Percentiles rank a stretch among this genome's conserved stretches.
Evolutionary conservation across 208 protist genomes (phyloP).

Genomic region (Angomonas ambiguus): DNA sequence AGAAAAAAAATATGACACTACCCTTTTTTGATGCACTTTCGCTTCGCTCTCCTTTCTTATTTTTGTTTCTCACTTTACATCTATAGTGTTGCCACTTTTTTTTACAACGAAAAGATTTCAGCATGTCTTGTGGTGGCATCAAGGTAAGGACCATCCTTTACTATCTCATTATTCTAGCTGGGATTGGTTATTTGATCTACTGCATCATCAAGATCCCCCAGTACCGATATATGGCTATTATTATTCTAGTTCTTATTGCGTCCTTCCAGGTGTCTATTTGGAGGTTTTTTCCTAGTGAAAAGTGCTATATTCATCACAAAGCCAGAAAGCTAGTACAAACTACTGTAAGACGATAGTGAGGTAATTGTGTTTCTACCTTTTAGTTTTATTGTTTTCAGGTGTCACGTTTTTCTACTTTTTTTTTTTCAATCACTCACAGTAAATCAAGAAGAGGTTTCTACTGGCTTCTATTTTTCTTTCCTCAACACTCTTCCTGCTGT

Average conservation of each 20-base stretch:
- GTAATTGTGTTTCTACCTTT: background rate
- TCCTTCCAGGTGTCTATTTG: constrained; percentile 20
- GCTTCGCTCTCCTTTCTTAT: background rate
- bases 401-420: background rate
- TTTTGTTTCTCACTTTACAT: constrained; percentile 5
- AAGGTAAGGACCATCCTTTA: constrained; percentile 11
- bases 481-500: background rate
- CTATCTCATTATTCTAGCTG: constrained; percentile 6
- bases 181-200: constrained; percentile 25
- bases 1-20: background rate
- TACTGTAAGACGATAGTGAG: background rate
- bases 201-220: constrained; percentile 25
- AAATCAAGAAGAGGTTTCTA: too few relatives aligned
- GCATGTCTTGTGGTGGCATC: background rate
- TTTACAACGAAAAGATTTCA: too few relatives aligned
- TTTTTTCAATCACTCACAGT: background rate
- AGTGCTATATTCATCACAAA: constrained; percentile 13
- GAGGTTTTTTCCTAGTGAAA: constrained; percentile 32
- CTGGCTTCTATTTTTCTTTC: constrained; percentile 11
- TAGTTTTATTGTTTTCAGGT: background rate
- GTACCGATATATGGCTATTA: constrained; percentile 37
- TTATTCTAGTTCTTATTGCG: constrained; percentile 24
- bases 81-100: background rate
- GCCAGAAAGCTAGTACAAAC: background rate
- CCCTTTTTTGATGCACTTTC: background rate